Percentiles rank a stretch among this genome's conserved stretches.
These are phyloP conservation scores for Amylostereum chailletii DNA, from an alignment of 1,284 basidiomycete species.

Conservation along the genomic window DNA sequence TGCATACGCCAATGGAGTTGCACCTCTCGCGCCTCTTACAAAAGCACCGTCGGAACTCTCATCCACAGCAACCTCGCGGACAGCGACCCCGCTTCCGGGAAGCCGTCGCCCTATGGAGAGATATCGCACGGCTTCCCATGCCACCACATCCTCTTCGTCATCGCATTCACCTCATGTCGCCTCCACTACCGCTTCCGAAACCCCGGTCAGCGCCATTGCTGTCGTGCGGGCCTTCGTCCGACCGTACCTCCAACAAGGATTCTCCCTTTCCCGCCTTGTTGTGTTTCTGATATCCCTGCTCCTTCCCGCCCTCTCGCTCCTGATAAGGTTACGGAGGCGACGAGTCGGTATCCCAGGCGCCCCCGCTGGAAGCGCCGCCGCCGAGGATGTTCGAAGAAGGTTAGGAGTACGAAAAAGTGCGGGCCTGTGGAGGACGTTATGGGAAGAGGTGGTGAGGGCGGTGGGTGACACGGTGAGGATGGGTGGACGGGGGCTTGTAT, in stretches of 20 bases:
- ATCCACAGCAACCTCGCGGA: slow-evolving; percentile 17
- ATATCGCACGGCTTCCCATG: slow-evolving; percentile 13
- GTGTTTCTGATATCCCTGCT: slow-evolving; percentile 50
- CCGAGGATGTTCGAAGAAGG: slow-evolving; percentile 49
- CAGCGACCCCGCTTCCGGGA: slow-evolving; percentile 36
- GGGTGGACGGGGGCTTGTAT: slow-evolving; percentile 70
- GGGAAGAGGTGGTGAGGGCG: slow-evolving; percentile 46
- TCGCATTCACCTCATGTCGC: slow-evolving; percentile 2
- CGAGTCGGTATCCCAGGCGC: slow-evolving; percentile 11
- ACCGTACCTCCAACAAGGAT: slow-evolving; percentile 14
- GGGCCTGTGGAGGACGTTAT: slow-evolving; percentile 33
- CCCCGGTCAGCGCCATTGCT: slow-evolving; percentile 11
- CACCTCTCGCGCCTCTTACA: slow-evolving; percentile 12
- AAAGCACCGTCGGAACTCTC: slow-evolving; percentile 8
- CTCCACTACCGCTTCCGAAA: slow-evolving; percentile 7
- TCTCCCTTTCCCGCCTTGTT: slow-evolving; percentile 28
- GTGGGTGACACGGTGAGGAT: slow-evolving; percentile 63
- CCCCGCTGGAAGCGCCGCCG: slow-evolving; percentile 26
- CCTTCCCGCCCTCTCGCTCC: slow-evolving; percentile 51
- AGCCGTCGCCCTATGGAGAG: slow-evolving; percentile 27
- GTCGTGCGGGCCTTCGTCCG: slow-evolving; percentile 19
- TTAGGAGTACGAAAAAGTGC: slow-evolving; percentile 30
- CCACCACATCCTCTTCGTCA: slow-evolving; percentile 4
- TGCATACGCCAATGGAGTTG: neutral
- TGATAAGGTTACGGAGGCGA: slow-evolving; percentile 39